Conservation (phyloP, 2,329 filamentous ascomycete genomes). For the Sordariomycetes sp. region DNA sequence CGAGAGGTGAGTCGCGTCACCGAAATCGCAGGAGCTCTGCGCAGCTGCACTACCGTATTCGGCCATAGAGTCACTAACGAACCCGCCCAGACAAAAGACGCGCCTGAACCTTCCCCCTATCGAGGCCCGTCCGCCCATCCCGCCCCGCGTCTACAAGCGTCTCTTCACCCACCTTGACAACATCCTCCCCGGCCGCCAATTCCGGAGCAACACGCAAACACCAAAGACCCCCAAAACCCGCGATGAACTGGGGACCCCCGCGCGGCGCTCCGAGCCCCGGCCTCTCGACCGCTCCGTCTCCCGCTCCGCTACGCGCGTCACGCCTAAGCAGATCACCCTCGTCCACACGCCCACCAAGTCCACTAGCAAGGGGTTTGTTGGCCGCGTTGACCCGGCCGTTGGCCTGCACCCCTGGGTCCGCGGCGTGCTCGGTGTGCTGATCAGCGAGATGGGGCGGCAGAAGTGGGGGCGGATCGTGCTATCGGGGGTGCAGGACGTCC, state of each 20-base stretch:
- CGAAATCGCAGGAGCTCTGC: neutral
- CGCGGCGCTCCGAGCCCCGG: neutral
- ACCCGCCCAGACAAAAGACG: conserved; percentile 54
- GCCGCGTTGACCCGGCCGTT: conserved; percentile 13
- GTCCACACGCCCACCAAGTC: conserved; percentile 30
- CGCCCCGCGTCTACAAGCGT: conserved; percentile 72
- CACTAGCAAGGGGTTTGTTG: conserved; percentile 15
- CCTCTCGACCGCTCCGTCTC: conserved; percentile 17
- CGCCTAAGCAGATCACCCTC: conserved; percentile 14
- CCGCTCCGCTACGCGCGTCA: conserved; percentile 27
- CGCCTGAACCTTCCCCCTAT: conserved; percentile 67
- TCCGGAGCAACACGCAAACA: conserved; percentile 16
- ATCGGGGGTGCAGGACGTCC: conserved; percentile 56
- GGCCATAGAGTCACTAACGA: neutral
- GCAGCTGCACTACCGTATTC: neutral
- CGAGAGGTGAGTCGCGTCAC: conserved; percentile 48
- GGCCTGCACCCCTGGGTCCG: conserved; percentile 57
- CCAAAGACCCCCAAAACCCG: conserved; percentile 11
- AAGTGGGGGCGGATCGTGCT: conserved; percentile 62
- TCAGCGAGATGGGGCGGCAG: conserved; percentile 48
- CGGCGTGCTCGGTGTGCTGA: conserved; percentile 52
- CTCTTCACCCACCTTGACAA: conserved; percentile 72
- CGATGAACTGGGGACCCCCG: conserved; percentile 3
- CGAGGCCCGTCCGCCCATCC: conserved; percentile 64
- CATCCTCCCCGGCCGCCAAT: conserved; percentile 42